These are phyloP conservation scores for Aspergillus sp. DNA, from an alignment of 2,329 filamentous ascomycete species.

Conservation along the genomic window DNA sequence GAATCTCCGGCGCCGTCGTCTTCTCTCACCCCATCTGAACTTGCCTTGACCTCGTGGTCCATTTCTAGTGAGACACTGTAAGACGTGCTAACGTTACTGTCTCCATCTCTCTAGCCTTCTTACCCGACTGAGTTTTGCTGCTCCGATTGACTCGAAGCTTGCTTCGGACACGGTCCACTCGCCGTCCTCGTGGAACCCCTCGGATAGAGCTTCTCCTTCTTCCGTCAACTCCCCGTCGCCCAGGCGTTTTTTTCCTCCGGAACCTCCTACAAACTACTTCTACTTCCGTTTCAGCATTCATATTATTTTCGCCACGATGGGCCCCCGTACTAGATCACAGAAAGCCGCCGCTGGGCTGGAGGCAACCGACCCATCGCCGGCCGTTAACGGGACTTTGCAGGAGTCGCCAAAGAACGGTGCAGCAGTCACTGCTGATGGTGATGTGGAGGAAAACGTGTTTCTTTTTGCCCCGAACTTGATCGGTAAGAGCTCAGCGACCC, in stretches of 20 bases:
- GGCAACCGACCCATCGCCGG: conserved; percentile 33
- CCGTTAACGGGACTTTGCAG: conserved; percentile 32
- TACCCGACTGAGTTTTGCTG: background rate
- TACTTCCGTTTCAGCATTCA: background rate
- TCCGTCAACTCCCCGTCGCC: conserved; percentile 11
- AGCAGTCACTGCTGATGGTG: conserved; percentile 29
- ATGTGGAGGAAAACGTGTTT: conserved; percentile 71
- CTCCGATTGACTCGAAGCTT: background rate
- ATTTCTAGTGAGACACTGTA: background rate
- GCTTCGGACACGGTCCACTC: background rate
- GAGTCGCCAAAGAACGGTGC: conserved; percentile 37
- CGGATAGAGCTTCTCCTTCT: conserved; percentile 18
- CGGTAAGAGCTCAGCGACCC: conserved; percentile 53
- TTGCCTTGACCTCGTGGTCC: background rate
- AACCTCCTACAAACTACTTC: background rate
- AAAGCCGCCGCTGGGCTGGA: conserved; percentile 36
- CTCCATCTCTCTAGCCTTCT: background rate
- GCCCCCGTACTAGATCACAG: conserved; percentile 42
- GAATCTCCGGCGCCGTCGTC: background rate
- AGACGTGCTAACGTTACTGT: background rate
- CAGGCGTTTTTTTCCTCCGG: background rate
- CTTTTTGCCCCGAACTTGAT: conserved; percentile 81
- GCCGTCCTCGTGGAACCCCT: conserved; percentile 13
- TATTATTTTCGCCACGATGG: conserved; percentile 30
- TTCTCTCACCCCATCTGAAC: background rate